Evolutionary conservation across 2,329 filamentous ascomycete genomes (phyloP).

Genomic region (Rachicladosporium sp.): DNA sequence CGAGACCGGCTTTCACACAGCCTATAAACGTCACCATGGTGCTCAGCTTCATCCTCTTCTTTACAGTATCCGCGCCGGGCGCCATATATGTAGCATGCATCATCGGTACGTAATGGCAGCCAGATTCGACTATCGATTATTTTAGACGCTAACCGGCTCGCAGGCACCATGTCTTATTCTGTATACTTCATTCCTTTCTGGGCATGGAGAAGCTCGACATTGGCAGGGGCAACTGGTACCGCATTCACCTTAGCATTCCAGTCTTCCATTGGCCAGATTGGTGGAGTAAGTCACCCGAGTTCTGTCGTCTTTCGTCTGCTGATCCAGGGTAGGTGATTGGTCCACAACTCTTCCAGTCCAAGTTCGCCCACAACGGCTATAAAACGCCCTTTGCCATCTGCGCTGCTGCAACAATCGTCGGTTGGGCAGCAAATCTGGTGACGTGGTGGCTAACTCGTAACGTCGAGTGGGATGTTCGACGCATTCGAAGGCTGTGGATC

Average conservation of each 20-base stretch:
- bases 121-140: too few relatives aligned
- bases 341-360: constrained; percentile 32
- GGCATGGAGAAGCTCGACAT: constrained; percentile 22
- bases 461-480: constrained; percentile 28
- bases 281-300: constrained; percentile 16
- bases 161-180: constrained; percentile 28
- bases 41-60: constrained; percentile 33
- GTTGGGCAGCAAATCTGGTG: constrained; percentile 27
- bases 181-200: constrained; percentile 36
- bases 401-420: constrained; percentile 24
- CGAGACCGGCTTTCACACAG: constrained; percentile 30
- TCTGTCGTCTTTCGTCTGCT: too few relatives aligned
- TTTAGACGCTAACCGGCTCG: too few relatives aligned
- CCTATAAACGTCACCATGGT: constrained; percentile 31
- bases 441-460: constrained; percentile 33
- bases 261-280: constrained; percentile 32
- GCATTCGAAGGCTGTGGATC: constrained; percentile 7
- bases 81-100: constrained; percentile 34
- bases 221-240: constrained; percentile 32
- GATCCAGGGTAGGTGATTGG: constrained; percentile 23
- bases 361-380: constrained; percentile 31
- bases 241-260: constrained; percentile 35
- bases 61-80: constrained; percentile 25
- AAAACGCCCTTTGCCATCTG: constrained; percentile 28
- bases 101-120: constrained; percentile 19